These are phyloP conservation scores for Cyclotella atomus DNA, from an alignment of 108 stramenopile species.

Conservation along the genomic window DNA sequence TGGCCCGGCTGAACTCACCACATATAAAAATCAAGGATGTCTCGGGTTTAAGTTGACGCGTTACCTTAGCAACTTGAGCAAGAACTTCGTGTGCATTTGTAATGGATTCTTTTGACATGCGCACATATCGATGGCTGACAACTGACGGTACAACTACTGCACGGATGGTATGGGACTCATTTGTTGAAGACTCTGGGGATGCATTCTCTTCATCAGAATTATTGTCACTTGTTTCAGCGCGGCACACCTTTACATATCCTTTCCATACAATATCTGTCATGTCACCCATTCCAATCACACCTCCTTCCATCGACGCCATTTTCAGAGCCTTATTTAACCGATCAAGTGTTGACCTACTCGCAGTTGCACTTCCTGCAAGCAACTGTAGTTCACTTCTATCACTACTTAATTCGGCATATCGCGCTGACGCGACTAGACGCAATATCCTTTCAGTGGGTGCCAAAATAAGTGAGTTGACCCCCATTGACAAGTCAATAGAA, in stretches of 20 bases:
- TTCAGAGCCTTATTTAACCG: conserved; percentile 58
- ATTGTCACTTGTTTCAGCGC: conserved; percentile 32
- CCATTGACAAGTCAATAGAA: conserved; percentile 12
- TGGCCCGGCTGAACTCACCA: conserved; percentile 60
- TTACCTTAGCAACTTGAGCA: conserved; percentile 39
- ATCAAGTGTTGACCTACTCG: conserved; percentile 56
- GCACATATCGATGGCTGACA: conserved; percentile 54
- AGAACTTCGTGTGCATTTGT: conserved; percentile 36
- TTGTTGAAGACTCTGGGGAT: not conserved
- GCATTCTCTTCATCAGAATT: conserved; percentile 1
- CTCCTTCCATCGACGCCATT: conserved; percentile 44
- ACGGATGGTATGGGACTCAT: conserved; percentile 47
- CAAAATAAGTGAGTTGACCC: conserved; percentile 32
- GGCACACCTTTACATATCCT: conserved; percentile 49
- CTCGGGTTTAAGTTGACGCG: conserved; percentile 21
- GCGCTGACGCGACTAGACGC: conserved; percentile 37
- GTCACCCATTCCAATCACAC: conserved; percentile 33
- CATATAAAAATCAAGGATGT: conserved; percentile 62
- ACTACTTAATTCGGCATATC: conserved; percentile 25
- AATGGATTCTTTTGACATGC: conserved; percentile 34
- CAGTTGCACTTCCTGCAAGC: conserved; percentile 64
- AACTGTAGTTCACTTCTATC: conserved; percentile 34
- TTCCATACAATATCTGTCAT: conserved; percentile 45
- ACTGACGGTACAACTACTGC: conserved; percentile 62
- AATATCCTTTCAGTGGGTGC: conserved; percentile 53